Percentiles rank a stretch among this genome's conserved stretches.
Conservation (phyloP, 1,284 basidiomycete genomes). For the Apiotrichum mycotoxinovorans region DNA sequence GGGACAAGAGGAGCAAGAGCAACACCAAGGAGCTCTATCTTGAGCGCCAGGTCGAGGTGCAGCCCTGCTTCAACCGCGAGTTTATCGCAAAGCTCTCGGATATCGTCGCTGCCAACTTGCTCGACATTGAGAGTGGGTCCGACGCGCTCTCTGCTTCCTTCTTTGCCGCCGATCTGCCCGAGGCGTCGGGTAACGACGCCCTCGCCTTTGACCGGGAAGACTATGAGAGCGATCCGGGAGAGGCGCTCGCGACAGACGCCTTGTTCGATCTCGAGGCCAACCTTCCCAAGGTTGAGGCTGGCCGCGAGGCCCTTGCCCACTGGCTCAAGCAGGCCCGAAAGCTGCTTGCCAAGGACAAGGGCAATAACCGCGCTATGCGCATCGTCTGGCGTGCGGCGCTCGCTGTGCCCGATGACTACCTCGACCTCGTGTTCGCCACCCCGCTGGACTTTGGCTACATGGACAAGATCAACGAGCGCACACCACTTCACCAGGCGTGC, state of each 20-base stretch:
- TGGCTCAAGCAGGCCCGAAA: slow-evolving; percentile 62
- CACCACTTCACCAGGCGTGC: slow-evolving; percentile 89
- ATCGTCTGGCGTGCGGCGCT: slow-evolving; percentile 88
- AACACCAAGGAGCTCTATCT: slow-evolving; percentile 96
- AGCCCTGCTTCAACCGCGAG: slow-evolving; percentile 96
- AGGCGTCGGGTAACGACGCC: slow-evolving; percentile 43
- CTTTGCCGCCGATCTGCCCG: slow-evolving; percentile 49
- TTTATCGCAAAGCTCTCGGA: slow-evolving; percentile 95
- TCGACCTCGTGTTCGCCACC: slow-evolving; percentile 71
- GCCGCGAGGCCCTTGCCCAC: slow-evolving; percentile 60
- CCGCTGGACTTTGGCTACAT: slow-evolving; percentile 86
- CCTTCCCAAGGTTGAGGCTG: slow-evolving; percentile 66
- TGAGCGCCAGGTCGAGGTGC: slow-evolving; percentile 94
- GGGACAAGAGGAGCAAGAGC: slow-evolving; percentile 93
- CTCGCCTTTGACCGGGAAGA: slow-evolving; percentile 67
- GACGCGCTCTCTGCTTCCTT: slow-evolving; percentile 61
- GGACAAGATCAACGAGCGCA: slow-evolving; percentile 95
- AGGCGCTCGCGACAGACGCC: slow-evolving; percentile 58
- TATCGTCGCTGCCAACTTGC: slow-evolving; percentile 85
- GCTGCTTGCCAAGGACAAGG: slow-evolving; percentile 38
- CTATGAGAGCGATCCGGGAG: slow-evolving; percentile 45
- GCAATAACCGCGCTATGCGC: slow-evolving; percentile 57
- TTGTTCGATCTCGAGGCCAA: slow-evolving; percentile 84
- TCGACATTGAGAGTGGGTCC: slow-evolving; percentile 81
- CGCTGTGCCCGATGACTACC: slow-evolving; percentile 67